Evolutionary conservation across 2,329 filamentous ascomycete genomes (phyloP), one percentile per base, ranked within the genome.

Genomic region (Hysterium pulicare): DNA sequence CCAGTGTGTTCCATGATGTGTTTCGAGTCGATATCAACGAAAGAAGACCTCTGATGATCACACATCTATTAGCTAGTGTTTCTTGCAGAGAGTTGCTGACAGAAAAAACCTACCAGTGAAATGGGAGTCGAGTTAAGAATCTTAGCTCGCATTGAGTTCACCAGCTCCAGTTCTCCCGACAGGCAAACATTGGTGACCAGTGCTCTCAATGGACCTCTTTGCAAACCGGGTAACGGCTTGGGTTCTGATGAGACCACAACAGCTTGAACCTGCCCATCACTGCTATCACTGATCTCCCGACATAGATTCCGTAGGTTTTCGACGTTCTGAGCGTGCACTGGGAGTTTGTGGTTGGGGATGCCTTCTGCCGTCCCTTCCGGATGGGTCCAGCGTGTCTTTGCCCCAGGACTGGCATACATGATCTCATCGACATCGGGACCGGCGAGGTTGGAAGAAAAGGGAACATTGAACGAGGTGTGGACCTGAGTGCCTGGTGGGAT

Each of bases 381-480:
- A 68, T 95, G 91, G 38, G 89, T 93, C 93, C 93, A 98, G 66
- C 88, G 83, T 53, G 91, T 80, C 51, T 95, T 83, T 47, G 91
- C 90, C 55, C 89, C 87, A 44, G 83, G 82, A 50, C 87, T 95
- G 50, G 91, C 90, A 71, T 96, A 91, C 47, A 97, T 80, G 59
- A 98, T 88, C 69, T 97, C 90, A 68, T 96, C 90, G 54, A 86
- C 86, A 61, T 97, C 90, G 50, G 93, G 93, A 24, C 93, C 93
- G 49, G 87, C 81, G 48, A 98, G 82, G 59, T 91, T 91, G 51
- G 88, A 95, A 55, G 90, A 84, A 71, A 97, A 96, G 47, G 93
- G 93, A 37, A 98, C 86, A 66, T 96, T 97, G 82, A 98, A 97
- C 52, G 89, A 91, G 67, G 95, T 85, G 69, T 94, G 89, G 69